These are phyloP conservation scores for Coccomyxa sp. DNA, from an alignment of 139 green algal species.

Conservation along the genomic window DNA sequence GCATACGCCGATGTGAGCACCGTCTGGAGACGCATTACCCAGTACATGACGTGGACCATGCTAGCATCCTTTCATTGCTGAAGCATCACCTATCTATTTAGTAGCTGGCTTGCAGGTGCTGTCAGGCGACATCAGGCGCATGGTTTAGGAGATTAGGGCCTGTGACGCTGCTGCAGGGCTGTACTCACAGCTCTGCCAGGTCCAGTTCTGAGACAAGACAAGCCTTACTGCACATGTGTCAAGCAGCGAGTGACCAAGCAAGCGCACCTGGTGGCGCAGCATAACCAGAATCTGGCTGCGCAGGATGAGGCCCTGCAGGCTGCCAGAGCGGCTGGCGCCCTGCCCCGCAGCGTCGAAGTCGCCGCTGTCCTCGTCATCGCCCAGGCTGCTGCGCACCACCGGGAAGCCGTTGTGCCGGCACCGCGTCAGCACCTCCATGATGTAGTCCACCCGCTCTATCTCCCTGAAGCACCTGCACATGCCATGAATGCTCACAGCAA, in stretches of 20 bases:
- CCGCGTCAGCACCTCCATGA: slow-evolving; percentile 61
- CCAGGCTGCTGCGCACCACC: slow-evolving; percentile 39
- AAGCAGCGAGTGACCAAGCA: not conserved
- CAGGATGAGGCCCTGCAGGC: slow-evolving; percentile 77
- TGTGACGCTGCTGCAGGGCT: too few species aligned
- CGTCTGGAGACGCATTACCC: too few species aligned
- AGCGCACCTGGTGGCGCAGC: slow-evolving; percentile 38
- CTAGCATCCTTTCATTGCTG: too few species aligned
- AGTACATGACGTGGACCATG: too few species aligned
- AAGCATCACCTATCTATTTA: too few species aligned
- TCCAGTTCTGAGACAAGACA: not conserved
- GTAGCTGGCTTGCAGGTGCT: too few species aligned
- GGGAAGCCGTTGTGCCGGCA: slow-evolving; percentile 89
- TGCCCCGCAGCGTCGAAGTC: slow-evolving; percentile 3
- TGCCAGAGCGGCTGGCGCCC: slow-evolving; percentile 4
- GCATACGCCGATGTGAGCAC: too few species aligned
- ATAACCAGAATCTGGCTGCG: slow-evolving; percentile 80
- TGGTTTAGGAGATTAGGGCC: too few species aligned
- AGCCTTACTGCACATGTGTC: not conserved
- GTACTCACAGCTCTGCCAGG: too few species aligned
- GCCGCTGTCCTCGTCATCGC: not conserved
- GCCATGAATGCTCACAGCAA: too few species aligned
- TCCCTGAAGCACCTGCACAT: slow-evolving; percentile 40
- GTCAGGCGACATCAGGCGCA: too few species aligned
- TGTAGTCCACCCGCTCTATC: slow-evolving; percentile 48